Evolutionary conservation across 805 yeast genomes (phyloP), one percentile per base, ranked within the genome.

Genomic region (Candida parachauliodes): DNA sequence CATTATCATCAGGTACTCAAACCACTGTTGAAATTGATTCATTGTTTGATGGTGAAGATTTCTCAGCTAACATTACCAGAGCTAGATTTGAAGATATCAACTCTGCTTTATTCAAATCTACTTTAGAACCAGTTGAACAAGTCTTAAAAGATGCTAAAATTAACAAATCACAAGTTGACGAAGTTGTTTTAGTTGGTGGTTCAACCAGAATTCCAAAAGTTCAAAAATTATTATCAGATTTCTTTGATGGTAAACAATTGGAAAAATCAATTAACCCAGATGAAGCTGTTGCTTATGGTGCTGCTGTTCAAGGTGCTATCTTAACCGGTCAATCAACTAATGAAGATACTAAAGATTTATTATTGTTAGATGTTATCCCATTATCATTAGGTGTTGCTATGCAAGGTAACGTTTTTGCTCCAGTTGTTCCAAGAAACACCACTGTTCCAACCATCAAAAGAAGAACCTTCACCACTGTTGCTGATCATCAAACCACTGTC

Each of bases 201-300:
- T 68, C 74, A 49, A 68, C 74, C 63, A 68, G 74, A 67, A 67
- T 68, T 60, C 74, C 74, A 60, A 68, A 68, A 62, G 67, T 68
- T 57, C 74, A 68, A 54, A 68, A 68, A 58, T 65, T 68, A 58
- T 66, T 68, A 57, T 67, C 72, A 46, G 74, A 67, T 62, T 68
- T 66, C 68, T 68, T 68, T 49, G 72, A 68, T 44, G 74, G 74
- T 62, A 68, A 68, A 60, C 70, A 66, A 57, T 66, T 67, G 54
- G 72, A 68, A 57, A 68, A 65, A 59, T 66, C 72, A 40, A 68
- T 68, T 49, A 68, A 68, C 70, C 73, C 73, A 39, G 73, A 68
- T 62, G 73, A 68, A 59, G 73, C 73, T 55, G 73, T 68, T 55
- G 73, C 73, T 48, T 68, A 67, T 62, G 73, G 73, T 66, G 73